Base-by-base conservation (phyloP, 1,284 basidiomycete genomes). In the Meripilus lineatus region DNA sequence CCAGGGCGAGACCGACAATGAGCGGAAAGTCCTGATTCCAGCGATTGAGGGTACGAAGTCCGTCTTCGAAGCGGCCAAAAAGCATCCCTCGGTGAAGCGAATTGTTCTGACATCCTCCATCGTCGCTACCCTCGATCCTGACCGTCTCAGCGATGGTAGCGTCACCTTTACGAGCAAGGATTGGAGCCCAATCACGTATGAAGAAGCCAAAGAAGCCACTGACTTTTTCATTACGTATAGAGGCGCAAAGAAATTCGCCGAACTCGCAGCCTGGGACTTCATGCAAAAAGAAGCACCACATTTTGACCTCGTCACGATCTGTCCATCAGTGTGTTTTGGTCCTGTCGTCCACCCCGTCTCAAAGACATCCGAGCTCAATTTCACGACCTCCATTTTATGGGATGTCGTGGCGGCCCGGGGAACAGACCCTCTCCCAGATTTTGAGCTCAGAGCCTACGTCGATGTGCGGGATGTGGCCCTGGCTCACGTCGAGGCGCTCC, bases 51-150 rank as follows among this genome's bases (percentile, higher is more conserved):
- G 63, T n/a, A 64, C 62, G 1, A 46, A 55, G 18, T 49, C 48
- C 21, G 47, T 65, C 17, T 51, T 65, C 10, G 38, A 56, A 25
- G 57, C 58, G 20, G 49, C 56, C 14, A 39, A 53, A 21, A 53
- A 56, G 35, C 45, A 54, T 37, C 57, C 66, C 1, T 46, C 52
- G 5, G 67, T 84, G 46, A 75, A 79, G 57, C 72, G 84, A 3
- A 66, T 89, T 36, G 76, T 88, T 10, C 60, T 88, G 38, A 85
- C 82, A 0, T 77, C 76, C 1, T 84, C 83, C 3, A 65, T 69
- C 44, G 81, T 75, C 0, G 65, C 81, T 3, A 66, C 85, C 21
- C 59, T 79, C 28, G 61, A 69, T 33, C n/a, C n/a, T n/a, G n/a
- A n/a, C n/a, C n/a, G n/a, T n/a, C n/a, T n/a, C n/a, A n/a, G n/a